Conservation (phyloP, 306 rosid species). For the Sindora glabra region DNA sequence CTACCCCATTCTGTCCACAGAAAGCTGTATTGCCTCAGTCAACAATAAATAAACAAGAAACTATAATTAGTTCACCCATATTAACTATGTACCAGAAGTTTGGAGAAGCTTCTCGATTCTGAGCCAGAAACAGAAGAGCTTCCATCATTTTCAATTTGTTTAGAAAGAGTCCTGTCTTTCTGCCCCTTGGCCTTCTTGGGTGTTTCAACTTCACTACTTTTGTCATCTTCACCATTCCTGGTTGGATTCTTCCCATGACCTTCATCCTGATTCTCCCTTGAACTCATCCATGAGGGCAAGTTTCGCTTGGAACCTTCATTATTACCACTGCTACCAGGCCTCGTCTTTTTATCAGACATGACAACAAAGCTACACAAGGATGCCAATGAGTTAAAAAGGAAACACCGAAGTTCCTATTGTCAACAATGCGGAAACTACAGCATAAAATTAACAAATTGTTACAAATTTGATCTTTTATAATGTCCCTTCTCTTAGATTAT, state of each 20-base stretch:
- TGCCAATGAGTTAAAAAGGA: neutral
- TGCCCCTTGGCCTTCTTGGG: conserved; percentile 27
- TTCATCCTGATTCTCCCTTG: conserved; percentile 25
- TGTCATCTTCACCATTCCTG: conserved; percentile 29
- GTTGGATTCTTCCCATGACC: conserved; percentile 29
- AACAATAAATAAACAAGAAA: neutral
- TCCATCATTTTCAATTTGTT: conserved; percentile 21
- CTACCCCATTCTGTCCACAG: conserved; percentile 76
- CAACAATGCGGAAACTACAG: neutral
- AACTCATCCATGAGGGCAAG: conserved; percentile 67
- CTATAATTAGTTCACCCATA: neutral
- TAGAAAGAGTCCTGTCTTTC: neutral
- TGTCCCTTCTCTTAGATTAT: neutral
- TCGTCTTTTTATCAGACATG: conserved; percentile 41
- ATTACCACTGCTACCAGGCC: conserved; percentile 4
- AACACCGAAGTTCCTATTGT: neutral
- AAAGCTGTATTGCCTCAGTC: conserved; percentile 12
- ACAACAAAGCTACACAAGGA: neutral
- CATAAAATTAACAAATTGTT: neutral
- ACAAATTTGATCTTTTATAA: neutral
- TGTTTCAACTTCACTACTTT: conserved; percentile 16
- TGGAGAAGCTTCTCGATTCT: conserved; percentile 36
- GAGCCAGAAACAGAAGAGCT: conserved; percentile 24
- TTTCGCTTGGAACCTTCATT: conserved; percentile 39
- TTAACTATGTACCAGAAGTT: conserved; percentile 49